A percentile compares a stretch with the other conserved stretches of the same genome.
These are phyloP conservation scores for Microbotryum silenes-acaulis DNA, from an alignment of 1,284 basidiomycete genomes.

Conservation along the genomic window DNA sequence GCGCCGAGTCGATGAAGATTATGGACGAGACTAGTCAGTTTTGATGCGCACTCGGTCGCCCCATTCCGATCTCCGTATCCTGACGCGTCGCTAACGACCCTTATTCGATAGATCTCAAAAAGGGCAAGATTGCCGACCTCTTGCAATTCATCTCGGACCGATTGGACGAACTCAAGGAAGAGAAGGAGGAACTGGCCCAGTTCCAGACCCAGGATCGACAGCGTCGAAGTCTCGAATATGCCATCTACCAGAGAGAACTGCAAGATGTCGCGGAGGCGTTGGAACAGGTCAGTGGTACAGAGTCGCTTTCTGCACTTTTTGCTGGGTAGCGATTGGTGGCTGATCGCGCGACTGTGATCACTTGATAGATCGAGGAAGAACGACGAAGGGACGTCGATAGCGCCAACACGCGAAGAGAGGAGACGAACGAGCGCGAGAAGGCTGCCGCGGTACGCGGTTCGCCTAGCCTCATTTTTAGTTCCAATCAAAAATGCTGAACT, in stretches of 20 bases:
- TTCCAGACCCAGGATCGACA: constrained; percentile 84
- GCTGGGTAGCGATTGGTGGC: neutral
- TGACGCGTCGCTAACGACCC: neutral
- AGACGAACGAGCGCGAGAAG: constrained; percentile 75
- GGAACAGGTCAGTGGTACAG: constrained; percentile 38
- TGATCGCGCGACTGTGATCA: constrained; percentile 3
- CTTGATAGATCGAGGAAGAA: constrained; percentile 53
- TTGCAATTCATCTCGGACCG: constrained; percentile 86
- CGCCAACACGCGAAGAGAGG: constrained; percentile 68
- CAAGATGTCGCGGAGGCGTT: constrained; percentile 77
- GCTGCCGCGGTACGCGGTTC: constrained; percentile 58
- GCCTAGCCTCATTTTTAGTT: neutral
- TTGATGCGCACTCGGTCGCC: neutral
- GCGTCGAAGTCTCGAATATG: constrained; percentile 88
- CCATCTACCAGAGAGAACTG: constrained; percentile 81
- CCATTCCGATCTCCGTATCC: neutral
- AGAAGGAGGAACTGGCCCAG: constrained; percentile 94
- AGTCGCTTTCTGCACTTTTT: too few species aligned
- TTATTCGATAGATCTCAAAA: constrained; percentile 58
- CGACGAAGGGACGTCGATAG: constrained; percentile 71
- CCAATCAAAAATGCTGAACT: neutral
- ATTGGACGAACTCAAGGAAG: constrained; percentile 83
- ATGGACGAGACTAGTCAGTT: constrained; percentile 77
- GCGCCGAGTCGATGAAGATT: constrained; percentile 83
- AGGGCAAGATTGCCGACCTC: constrained; percentile 81